Conservation (phyloP, 2,329 filamentous ascomycete species). For the Fusarium concolor region DNA sequence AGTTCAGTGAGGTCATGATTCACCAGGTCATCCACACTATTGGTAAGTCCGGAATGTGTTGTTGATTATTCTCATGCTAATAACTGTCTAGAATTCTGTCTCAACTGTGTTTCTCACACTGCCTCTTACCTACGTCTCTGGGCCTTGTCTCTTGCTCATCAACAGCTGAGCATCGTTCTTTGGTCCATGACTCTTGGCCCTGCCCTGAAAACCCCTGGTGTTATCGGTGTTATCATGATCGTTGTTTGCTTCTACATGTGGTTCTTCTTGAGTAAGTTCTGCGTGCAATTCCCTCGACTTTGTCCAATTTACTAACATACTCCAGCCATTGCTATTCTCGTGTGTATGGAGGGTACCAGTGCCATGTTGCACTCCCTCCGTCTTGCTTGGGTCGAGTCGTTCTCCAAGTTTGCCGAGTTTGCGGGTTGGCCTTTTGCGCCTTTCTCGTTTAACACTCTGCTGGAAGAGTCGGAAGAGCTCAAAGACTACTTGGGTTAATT, state of each 20-base stretch:
- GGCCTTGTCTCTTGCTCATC: slow-evolving; percentile 96
- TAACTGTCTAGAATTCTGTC: slow-evolving; percentile 81
- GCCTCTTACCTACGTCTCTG: slow-evolving; percentile 98
- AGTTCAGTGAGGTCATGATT: slow-evolving; percentile 97
- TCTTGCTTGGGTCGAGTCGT: slow-evolving; percentile 96
- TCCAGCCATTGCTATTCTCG: slow-evolving; percentile 71
- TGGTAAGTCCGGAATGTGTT: slow-evolving; percentile 65
- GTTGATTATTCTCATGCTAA: slow-evolving; percentile 46
- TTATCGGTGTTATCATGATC: slow-evolving; percentile 80
- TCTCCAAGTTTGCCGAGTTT: slow-evolving; percentile 97
- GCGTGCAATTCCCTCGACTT: background rate
- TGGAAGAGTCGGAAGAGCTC: slow-evolving; percentile 82
- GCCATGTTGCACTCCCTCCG: slow-evolving; percentile 94
- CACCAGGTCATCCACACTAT: slow-evolving; percentile 99
- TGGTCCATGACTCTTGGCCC: slow-evolving; percentile 95
- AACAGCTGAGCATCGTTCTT: slow-evolving; percentile 94
- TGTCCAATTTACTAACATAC: slow-evolving; percentile 41
- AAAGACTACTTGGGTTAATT: slow-evolving; percentile 65
- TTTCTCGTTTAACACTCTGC: slow-evolving; percentile 85
- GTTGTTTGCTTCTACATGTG: slow-evolving; percentile 87
- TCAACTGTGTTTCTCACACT: slow-evolving; percentile 99
- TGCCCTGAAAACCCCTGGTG: slow-evolving; percentile 75
- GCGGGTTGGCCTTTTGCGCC: slow-evolving; percentile 88
- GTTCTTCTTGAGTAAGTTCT: slow-evolving; percentile 79
- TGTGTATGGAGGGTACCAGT: slow-evolving; percentile 95